Evolutionary conservation across 306 rosid genomes (phyloP), one percentile per base, ranked within the genome.

Genomic region (Trifolium pratense): DNA sequence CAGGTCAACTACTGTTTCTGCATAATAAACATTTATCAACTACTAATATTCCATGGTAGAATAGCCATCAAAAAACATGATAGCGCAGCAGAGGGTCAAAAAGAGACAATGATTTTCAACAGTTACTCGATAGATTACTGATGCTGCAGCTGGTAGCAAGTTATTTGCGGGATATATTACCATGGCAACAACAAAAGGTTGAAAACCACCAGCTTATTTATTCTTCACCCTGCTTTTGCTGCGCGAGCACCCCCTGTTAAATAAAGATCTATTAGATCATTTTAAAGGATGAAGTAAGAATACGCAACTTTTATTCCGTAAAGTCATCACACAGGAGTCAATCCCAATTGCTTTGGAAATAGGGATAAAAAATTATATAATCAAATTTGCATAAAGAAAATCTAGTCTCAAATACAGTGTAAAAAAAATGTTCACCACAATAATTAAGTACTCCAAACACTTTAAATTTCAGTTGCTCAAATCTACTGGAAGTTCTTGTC

Each of bases 191-290:
- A 80, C 18, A 49, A 56, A 71, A 56, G 36, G 36, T 56, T 9
- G 36, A 56, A 64, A 39, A 32, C 32, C 49, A 64, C 51, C 52
- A 52, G 45, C 46, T 57, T 42, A 59, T 58, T 68, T 25, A 70
- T 57, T 56, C 80, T 83, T 91, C 86, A 89, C 60, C 86, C 84
- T 42, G 89, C 83, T 42, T 68, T 81, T 43, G 84, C 76, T 20
- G 84, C 81, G 42, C 82, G 86, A 75, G 83, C 68, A 61, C 89
- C 86, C 66, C 90, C 97, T 91, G 45, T 56, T 23, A 74, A 61
- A 77, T 57, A 56, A 79, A 62, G 34, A 37, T 56, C 16, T 68
- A 71, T 73, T 78, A 74, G 49, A 76, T 63, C 70, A 80, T 70
- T 71, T 72, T 37, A 40, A 56, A 71, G 68, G 77, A 68, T 25